Conservation (phyloP, 2,329 filamentous ascomycete species). For the Ophiostoma triangulosporum region DNA sequence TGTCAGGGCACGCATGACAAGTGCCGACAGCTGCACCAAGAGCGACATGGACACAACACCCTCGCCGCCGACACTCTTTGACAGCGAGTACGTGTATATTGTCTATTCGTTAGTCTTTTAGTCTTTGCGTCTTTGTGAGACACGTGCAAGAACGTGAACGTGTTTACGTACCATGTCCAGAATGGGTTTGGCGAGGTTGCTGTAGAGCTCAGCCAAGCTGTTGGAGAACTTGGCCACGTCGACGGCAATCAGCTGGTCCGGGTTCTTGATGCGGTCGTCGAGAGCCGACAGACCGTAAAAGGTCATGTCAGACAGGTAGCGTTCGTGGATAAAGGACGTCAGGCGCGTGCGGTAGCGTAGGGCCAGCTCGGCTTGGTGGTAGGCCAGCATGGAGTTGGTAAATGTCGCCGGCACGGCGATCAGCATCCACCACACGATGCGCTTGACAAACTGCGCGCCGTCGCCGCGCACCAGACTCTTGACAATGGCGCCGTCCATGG, state of each 20-base stretch:
- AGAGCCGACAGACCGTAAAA: slow-evolving; percentile 94
- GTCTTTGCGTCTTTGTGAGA: not conserved
- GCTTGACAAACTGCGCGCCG: slow-evolving; percentile 75
- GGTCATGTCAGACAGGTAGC: slow-evolving; percentile 93
- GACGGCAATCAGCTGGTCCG: slow-evolving; percentile 91
- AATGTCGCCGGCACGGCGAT: slow-evolving; percentile 94
- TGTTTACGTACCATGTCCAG: slow-evolving; percentile 72
- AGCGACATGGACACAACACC: slow-evolving; percentile 91
- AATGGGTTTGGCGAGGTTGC: slow-evolving; percentile 86
- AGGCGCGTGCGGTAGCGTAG: slow-evolving; percentile 85
- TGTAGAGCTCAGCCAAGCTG: slow-evolving; percentile 86
- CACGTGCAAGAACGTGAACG: no score
- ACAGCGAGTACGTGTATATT: slow-evolving; percentile 91
- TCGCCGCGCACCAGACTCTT: slow-evolving; percentile 85
- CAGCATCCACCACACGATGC: slow-evolving; percentile 96
- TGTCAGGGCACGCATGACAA: slow-evolving; percentile 84
- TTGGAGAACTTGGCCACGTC: slow-evolving; percentile 96
- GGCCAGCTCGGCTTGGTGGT: slow-evolving; percentile 90
- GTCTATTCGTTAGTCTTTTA: slow-evolving; percentile 19
- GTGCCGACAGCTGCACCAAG: slow-evolving; percentile 83
- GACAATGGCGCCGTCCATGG: slow-evolving; percentile 86
- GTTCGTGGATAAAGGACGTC: slow-evolving; percentile 89
- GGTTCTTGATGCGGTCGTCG: slow-evolving; percentile 96
- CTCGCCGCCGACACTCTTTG: slow-evolving; percentile 89
- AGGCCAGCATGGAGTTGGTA: slow-evolving; percentile 97